These are phyloP conservation scores for Aspergillus tubingensis DNA, from an alignment of 2,329 filamentous ascomycete genomes.

Conservation along the genomic window DNA sequence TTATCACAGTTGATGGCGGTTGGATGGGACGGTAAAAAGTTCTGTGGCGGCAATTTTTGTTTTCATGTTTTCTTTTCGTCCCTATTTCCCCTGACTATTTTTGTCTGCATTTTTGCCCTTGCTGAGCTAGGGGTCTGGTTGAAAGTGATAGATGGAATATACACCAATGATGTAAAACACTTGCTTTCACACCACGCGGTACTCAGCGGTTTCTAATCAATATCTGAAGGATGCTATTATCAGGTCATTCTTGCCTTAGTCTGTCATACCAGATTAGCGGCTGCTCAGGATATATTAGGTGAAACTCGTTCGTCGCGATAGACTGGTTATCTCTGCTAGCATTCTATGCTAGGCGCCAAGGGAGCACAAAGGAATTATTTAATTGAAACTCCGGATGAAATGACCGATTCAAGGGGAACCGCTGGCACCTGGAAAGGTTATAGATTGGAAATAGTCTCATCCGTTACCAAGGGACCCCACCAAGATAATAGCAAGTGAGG, in stretches of 20 bases:
- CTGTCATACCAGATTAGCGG: slow-evolving; percentile 11
- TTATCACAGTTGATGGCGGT: slow-evolving; percentile 81
- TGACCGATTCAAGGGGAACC: not conserved
- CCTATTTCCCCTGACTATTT: not conserved
- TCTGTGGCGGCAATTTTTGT: not conserved
- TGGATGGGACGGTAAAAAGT: slow-evolving; percentile 78
- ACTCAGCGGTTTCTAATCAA: not conserved
- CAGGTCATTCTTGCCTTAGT: slow-evolving; percentile 11
- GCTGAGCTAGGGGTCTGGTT: not conserved
- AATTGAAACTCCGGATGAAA: not conserved
- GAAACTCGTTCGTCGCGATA: not conserved
- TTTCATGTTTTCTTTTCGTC: not conserved
- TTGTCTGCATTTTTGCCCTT: not conserved
- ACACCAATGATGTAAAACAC: not conserved
- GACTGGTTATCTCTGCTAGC: not conserved
- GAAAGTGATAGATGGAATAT: not conserved
- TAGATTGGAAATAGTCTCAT: not conserved
- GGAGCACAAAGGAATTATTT: not conserved
- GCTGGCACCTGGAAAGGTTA: not conserved
- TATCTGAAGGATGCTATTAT: slow-evolving; percentile 2
- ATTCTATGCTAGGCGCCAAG: not conserved
- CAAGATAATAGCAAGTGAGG: not conserved
- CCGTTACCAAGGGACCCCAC: slow-evolving; percentile 1
- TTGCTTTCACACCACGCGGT: not conserved
- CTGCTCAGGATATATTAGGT: slow-evolving; percentile 1